Evolutionary conservation across 1,139 yeast species (phyloP), one percentile per base, ranked within the genome.

Genomic region (Maudiozyma humilis): DNA sequence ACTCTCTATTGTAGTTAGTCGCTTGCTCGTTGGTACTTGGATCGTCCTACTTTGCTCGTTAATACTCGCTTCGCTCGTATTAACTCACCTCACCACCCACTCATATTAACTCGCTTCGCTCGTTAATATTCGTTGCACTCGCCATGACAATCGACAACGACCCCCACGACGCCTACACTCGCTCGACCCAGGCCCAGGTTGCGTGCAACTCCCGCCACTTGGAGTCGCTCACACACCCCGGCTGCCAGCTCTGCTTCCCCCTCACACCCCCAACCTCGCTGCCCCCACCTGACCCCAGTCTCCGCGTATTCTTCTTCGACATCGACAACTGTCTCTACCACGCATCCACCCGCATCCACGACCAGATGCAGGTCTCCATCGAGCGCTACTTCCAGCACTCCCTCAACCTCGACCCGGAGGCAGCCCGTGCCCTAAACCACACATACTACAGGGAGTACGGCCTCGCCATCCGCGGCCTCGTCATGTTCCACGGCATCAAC

Each of bases 271-370:
- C 13, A 12, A 49, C 17, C 41, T 54, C 38, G 44, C 47, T 16
- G 44, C 65, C 60, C 1, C 33, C 38, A 27, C 53, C 62, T 15
- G 51, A 53, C 40, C 52, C 61, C 8, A 46, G 57, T 40, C 33
- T 52, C 27, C 59, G 50, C 25, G 82, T 86, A 37, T 84, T 89
- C 65, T 87, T 78, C 64, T 91, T 89, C 56, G 98, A 89, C 62
- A 86, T 89, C 43, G 97, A 91, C 65, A 91, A 91, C 63, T 86
- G 95, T 57, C 72, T 91, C 36, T 91, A 91, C 64, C 73, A 75
- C 43, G 69, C 88, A 51, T 77, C 87, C 1, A 77, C 86, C 32
- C 70, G 72, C 60, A 84, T 91, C 53, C 94, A 84, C 56, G 93
- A 84, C 53, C 63, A 86, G 67, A 91, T 89, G 96, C 94, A 83